Evolutionary conservation across 345 rosid genomes (phyloP).

Genomic region (Populus simonii): DNA sequence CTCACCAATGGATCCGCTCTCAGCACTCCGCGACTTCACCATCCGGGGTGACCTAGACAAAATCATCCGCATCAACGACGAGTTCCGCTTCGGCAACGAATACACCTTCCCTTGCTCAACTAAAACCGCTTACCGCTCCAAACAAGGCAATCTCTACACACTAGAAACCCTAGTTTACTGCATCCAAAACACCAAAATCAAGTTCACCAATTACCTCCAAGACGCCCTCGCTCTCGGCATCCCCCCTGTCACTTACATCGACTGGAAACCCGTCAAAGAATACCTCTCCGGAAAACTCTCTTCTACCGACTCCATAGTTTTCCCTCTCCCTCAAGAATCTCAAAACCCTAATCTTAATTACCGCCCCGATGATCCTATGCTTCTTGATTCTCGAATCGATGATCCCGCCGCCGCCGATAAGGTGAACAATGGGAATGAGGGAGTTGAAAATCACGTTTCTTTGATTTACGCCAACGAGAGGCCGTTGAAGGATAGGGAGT

Average conservation of each 20-base stretch:
- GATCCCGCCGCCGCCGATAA: slow-evolving; percentile 27
- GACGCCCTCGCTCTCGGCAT: slow-evolving; percentile 50
- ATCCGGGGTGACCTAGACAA: slow-evolving; percentile 31
- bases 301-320: slow-evolving; percentile 67
- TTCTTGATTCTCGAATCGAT: slow-evolving; percentile 21
- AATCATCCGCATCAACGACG: slow-evolving; percentile 8
- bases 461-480: slow-evolving; percentile 56
- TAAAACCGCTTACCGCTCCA: slow-evolving; percentile 73
- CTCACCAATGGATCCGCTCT: slow-evolving; percentile 58
- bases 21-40: slow-evolving; percentile 74
- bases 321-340: slow-evolving; percentile 45
- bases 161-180: slow-evolving; percentile 68
- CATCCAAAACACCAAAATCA: slow-evolving; percentile 59
- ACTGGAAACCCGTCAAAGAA: slow-evolving; percentile 83
- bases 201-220: slow-evolving; percentile 78
- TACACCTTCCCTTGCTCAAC: slow-evolving; percentile 7
- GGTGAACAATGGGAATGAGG: slow-evolving; percentile 1
- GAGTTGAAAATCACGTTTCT: slow-evolving; percentile 28
- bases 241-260: slow-evolving; percentile 70
- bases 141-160: slow-evolving; percentile 77
- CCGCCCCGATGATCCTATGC: slow-evolving; percentile 37
- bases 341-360: slow-evolving; percentile 28
- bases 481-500: slow-evolving; percentile 76
- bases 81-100: slow-evolving; percentile 17
- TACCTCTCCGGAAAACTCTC: slow-evolving; percentile 68